A percentile compares a stretch with the other conserved stretches of the same genome.
Conservation (phyloP, 495 filamentous ascomycete species). For the Diplogelasinospora grovesii region DNA sequence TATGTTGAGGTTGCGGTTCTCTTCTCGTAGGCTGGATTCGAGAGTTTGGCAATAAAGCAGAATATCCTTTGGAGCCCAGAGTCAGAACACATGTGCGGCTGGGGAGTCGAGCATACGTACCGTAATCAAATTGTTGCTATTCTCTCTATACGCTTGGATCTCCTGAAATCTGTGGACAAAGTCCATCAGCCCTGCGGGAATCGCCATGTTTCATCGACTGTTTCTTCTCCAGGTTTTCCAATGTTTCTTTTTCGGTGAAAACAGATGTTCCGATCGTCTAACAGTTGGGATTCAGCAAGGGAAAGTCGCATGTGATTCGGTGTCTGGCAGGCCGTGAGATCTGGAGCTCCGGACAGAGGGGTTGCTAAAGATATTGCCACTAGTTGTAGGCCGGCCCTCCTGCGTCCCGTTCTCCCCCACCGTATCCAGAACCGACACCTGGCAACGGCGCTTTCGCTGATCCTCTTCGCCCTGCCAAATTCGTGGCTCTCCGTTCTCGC, state of each 20-base stretch:
- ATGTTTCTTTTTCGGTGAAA: background rate
- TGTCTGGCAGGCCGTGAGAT: no score
- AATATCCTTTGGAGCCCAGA: conserved; percentile 32
- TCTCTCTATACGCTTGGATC: conserved; percentile 28
- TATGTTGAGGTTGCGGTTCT: conserved; percentile 29
- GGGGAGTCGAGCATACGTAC: conserved; percentile 13
- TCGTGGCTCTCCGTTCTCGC: no score
- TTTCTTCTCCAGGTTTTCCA: background rate
- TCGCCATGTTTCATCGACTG: conserved; percentile 6
- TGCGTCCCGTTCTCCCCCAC: no score
- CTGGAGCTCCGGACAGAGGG: no score
- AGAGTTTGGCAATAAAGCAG: conserved; percentile 30
- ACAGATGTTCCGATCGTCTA: no score
- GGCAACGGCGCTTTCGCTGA: no score
- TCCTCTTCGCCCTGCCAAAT: no score
- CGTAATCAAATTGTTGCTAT: conserved; percentile 31
- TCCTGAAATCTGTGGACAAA: conserved; percentile 38
- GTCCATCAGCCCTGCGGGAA: conserved; percentile 24
- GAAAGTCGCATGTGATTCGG: no score
- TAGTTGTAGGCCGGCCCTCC: no score
- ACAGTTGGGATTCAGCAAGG: no score
- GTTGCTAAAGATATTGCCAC: no score
- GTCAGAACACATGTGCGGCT: conserved; percentile 5
- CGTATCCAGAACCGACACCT: no score
- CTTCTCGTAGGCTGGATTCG: conserved; percentile 28